phyloP scores from a whole-genome alignment of 116 monocot genomes.

The Zostera marina region DNA sequence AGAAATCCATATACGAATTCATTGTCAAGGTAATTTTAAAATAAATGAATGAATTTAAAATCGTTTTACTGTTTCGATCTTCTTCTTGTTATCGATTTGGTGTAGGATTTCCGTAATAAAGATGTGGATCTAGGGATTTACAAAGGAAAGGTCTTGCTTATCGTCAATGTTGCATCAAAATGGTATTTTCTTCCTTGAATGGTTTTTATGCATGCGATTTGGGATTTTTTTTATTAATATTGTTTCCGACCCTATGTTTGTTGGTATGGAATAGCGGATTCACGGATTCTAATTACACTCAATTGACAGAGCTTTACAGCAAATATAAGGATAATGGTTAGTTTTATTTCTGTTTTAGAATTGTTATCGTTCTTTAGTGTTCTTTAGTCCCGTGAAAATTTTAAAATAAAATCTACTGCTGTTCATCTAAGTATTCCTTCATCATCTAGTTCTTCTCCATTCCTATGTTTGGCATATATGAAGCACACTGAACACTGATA shows the following conservation, averaged over 20 bases:
- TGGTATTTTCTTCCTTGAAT: slow-evolving; percentile 9
- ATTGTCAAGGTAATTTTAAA: slow-evolving; percentile 10
- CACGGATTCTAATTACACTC: slow-evolving; percentile 68
- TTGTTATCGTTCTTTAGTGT: not conserved
- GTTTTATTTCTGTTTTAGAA: slow-evolving; percentile 1
- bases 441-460: no score
- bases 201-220: not conserved
- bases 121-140: slow-evolving; percentile 6
- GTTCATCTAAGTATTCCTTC: no score
- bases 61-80: not conserved
- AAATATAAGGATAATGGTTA: slow-evolving; percentile 69
- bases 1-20: slow-evolving; percentile 13
- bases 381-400: no score
- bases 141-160: slow-evolving; percentile 8
- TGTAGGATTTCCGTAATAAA: slow-evolving; percentile 6
- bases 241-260: not conserved
- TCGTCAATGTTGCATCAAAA: slow-evolving; percentile 21
- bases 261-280: slow-evolving; percentile 50
- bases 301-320: slow-evolving; percentile 61
- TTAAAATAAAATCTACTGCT: no score
- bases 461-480: no score
- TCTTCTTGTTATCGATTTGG: slow-evolving; percentile 2
- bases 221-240: slow-evolving; percentile 4
- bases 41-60: slow-evolving; percentile 9
- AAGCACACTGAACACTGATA: no score